phyloP scores from a whole-genome alignment of 345 rosid genomes.

The Erucastrum elatum region DNA sequence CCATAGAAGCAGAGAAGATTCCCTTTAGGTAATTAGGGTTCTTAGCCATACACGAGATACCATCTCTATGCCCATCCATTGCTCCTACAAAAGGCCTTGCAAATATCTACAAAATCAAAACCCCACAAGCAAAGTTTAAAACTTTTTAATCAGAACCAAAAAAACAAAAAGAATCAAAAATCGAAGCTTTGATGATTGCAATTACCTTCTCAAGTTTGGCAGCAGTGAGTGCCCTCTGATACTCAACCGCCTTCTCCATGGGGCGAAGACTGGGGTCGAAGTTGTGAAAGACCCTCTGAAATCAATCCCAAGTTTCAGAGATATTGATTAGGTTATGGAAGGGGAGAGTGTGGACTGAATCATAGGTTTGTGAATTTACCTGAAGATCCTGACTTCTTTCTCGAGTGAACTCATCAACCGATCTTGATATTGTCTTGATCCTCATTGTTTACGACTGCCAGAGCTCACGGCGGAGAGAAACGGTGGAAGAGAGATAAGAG shows the following conservation, averaged over 20 bases:
- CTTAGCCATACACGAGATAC: slow-evolving; percentile 91
- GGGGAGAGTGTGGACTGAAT: background rate
- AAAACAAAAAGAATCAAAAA: background rate
- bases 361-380: slow-evolving; percentile 38
- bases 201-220: slow-evolving; percentile 87
- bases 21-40: slow-evolving; percentile 85
- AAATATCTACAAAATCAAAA: slow-evolving; percentile 60
- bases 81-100: slow-evolving; percentile 95
- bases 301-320: background rate
- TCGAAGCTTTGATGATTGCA: background rate
- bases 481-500: background rate
- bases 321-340: background rate
- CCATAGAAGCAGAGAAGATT: slow-evolving; percentile 90
- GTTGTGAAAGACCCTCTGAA: slow-evolving; percentile 83
- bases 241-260: slow-evolving; percentile 85
- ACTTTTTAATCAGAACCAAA: background rate
- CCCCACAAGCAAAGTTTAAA: background rate
- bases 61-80: slow-evolving; percentile 92
- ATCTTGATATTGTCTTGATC: slow-evolving; percentile 81
- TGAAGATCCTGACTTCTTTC: slow-evolving; percentile 96
- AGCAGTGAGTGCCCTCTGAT: slow-evolving; percentile 85
- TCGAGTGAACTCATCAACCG: slow-evolving; percentile 87
- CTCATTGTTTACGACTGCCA: slow-evolving; percentile 45
- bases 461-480: background rate
- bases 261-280: slow-evolving; percentile 79